Conservation (phyloP, 768 basidiomycete genomes). For the Coprinellus micaceus region DNA sequence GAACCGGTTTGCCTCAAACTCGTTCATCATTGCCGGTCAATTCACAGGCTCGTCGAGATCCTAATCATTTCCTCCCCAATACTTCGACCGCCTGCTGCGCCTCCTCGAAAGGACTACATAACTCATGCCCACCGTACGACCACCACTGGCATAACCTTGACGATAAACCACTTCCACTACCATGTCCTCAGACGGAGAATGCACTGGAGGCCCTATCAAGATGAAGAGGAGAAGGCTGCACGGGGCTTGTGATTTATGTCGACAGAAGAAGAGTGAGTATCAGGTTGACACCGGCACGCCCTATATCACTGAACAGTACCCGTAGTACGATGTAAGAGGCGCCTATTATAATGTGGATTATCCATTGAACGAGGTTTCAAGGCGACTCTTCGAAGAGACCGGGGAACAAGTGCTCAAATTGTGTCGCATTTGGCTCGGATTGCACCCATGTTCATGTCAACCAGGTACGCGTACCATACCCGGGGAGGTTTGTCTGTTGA, state of each 20-base stretch:
- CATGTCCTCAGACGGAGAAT: slow-evolving; percentile 6
- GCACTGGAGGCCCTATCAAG: neutral
- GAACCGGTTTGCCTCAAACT: no score
- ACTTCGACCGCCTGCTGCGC: no score
- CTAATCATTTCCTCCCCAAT: no score
- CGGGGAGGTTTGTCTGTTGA: neutral
- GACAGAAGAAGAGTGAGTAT: slow-evolving; percentile 4
- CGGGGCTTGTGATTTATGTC: slow-evolving; percentile 1
- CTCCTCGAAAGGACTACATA: no score
- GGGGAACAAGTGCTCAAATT: slow-evolving; percentile 45
- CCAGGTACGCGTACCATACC: slow-evolving; percentile 31
- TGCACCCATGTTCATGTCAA: slow-evolving; percentile 47
- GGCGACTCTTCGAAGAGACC: slow-evolving; percentile 54
- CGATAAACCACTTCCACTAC: neutral
- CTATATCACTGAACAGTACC: neutral
- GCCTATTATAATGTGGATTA: neutral
- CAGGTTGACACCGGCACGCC: neutral
- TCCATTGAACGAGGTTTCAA: slow-evolving; percentile 13
- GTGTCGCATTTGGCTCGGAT: slow-evolving; percentile 39
- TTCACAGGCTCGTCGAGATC: no score
- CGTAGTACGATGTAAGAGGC: slow-evolving; percentile 27
- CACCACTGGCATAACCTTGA: no score
- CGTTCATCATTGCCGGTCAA: no score
- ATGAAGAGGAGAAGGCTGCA: neutral
- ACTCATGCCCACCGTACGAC: no score